Base-by-base conservation (phyloP, 805 yeast species). In the Candida maris region DNA sequence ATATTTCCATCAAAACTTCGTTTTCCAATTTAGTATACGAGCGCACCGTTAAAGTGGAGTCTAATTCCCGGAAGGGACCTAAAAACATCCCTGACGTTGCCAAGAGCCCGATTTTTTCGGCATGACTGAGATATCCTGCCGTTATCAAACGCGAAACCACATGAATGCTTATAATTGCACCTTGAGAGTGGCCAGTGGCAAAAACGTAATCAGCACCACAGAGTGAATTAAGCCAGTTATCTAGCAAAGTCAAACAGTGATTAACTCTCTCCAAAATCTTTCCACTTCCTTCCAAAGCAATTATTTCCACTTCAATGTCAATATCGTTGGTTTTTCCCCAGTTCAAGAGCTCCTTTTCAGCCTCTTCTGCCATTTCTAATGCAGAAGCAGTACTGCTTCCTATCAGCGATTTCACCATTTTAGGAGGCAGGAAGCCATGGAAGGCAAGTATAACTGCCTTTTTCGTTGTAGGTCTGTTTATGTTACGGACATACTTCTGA, bases 321-420 rank as follows among this genome's bases (percentile, higher is more conserved):
- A 62, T 45, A 14, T 67, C 57, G 31, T 60, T 54, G 3, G 49
- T 44, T 21, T 65, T 46, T 34, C 77, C 83, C 80, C 87, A 91
- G 26, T 82, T 63, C 25, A 71, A 65, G 1, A 93, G 71, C 0
- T 85, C 79, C 37, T 68, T 70, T 27, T 84, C 89, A 0, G 96
- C 95, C 49, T 84, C 91, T 37, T 74, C 75, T 19, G 88, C 85
- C 61, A 93, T 85, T 49, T 79, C 77, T 18, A 77, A 65, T 0
- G 97, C 86, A 0, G 96, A 85, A 0, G 96, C 97, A 6, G 95
- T 89, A 2, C 96, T 93, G 41, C 89, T 87, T 1, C 97, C 97
- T 32, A 91, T 77, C 6, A 91, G 57, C 1, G 91, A 84, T 37
- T 96, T 67, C 4, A 89, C 71, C 70, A 87, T 79, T 42, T 77